Evolutionary conservation across 2,329 filamentous ascomycete genomes (phyloP).

Genomic region (Fusarium sp.): DNA sequence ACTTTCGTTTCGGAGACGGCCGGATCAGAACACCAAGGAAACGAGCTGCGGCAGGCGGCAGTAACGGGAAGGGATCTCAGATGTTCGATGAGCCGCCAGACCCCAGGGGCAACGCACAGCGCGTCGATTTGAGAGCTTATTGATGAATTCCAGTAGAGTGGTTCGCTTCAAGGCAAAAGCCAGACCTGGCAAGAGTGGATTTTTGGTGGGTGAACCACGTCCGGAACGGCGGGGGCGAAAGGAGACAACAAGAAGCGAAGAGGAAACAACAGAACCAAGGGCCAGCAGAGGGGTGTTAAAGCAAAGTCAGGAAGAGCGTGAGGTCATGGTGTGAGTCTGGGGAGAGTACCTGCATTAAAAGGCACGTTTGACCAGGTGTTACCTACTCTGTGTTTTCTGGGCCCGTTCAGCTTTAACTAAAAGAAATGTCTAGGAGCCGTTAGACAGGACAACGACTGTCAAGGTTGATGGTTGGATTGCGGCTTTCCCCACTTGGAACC

Average conservation of each 20-base stretch:
- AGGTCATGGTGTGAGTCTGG: slow-evolving; percentile 47
- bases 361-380: slow-evolving; percentile 38
- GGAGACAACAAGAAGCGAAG: slow-evolving; percentile 47
- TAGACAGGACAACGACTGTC: slow-evolving; percentile 20
- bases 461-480: slow-evolving; percentile 43
- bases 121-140: slow-evolving; percentile 41
- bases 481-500: slow-evolving; percentile 42
- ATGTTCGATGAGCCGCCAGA: slow-evolving; percentile 35
- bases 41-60: slow-evolving; percentile 21
- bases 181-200: slow-evolving; percentile 46
- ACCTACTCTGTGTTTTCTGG: slow-evolving; percentile 25
- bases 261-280: slow-evolving; percentile 41
- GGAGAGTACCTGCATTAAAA: slow-evolving; percentile 51
- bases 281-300: slow-evolving; percentile 45
- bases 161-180: slow-evolving; percentile 48
- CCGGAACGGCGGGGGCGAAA: slow-evolving; percentile 43
- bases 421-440: slow-evolving; percentile 33
- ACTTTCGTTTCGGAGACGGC: slow-evolving; percentile 40
- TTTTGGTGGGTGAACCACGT: slow-evolving; percentile 43
- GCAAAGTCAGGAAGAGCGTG: slow-evolving; percentile 46
- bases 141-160: slow-evolving; percentile 47
- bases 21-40: slow-evolving; percentile 38
- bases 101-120: slow-evolving; percentile 38
- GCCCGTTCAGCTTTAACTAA: slow-evolving; percentile 36
- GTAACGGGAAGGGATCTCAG: slow-evolving; percentile 34